Base-by-base conservation (phyloP, 2,329 filamentous ascomycete species). In the Phyllosticta citribraziliensis region DNA sequence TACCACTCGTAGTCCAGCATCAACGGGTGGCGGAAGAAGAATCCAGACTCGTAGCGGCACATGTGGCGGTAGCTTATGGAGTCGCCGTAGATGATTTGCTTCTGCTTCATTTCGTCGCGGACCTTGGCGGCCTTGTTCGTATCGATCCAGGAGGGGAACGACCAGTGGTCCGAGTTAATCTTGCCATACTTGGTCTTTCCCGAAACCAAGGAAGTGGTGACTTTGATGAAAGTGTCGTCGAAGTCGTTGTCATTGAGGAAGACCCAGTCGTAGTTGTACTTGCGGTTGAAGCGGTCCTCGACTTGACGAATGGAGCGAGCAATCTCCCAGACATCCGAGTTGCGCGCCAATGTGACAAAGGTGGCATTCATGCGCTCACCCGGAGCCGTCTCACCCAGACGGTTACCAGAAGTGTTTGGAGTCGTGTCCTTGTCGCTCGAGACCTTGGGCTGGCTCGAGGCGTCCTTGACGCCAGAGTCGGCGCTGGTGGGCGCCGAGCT, bases 1-100 rank as follows among this genome's bases (percentile, higher is more conserved):
- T 99, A 99, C 84, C 91, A 99, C 73, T 99, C 94, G 76, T 96
- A 99, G 74, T 97, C 91, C 74, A 89, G 78, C 89, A 99, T 92
- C 67, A 97, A 79, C 30, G 85, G 84, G 74, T 99, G 94, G 64
- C 88, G 91, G 85, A 97, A 99, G 83, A 99, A 99, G 82, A 99
- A 99, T 50, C 94, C 94, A 8, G 93, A 97, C 77, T 99, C 94
- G 73, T 96, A 99, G 66, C 94, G 90, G 78, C 94, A 99, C 94
- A 99, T 99, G 81, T 99, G 95, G 65, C 94, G 87, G 80, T 99
- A 99, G 78, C 90, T 96, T 77, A 96, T 79, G 11, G 91, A 96
- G 76, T 97, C 94, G 64, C 94, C 94, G 73, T 99, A 99, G 76
- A 99, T 99, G 75, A 99, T 96, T 79, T 97, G 95, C 73, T 87